Evolutionary conservation across 176 grass and related monocot species (phyloP), one percentile per base, ranked within the genome.

Genomic region (Rhynchospora tenuis): DNA sequence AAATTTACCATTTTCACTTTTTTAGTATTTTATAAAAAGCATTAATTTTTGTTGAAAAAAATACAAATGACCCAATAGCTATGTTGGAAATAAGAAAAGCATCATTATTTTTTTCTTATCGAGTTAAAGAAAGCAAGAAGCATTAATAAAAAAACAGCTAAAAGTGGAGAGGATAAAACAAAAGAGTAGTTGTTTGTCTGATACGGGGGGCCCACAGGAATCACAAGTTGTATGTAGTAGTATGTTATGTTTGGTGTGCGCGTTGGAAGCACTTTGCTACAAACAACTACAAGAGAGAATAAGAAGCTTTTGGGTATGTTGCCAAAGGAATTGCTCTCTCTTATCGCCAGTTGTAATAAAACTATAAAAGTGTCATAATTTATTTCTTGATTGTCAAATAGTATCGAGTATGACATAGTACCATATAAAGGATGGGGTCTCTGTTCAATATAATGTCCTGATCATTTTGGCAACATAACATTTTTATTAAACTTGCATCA

Each of bases 181-280:
- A 69, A n/a, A 43, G 15, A 42, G 69, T 73, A 73, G 45, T 73
- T 73, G 70, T 50, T 73, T 73, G 70, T 73, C 45, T 73, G 70
- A 73, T 15, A 2, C 26, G 43, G 0, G 68, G 68, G 42, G 42
- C 68, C 68, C 68, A 45, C 2, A 45, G 68, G 70, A 73, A 22
- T 73, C 70, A 73, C 70, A 73, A 50, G 70, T 46, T 14, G 38
- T 71, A 16, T 38, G 19, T 46, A 45, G 15, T 20, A n/a, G 9
- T 43, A 19, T 58, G 56, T 17, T 17, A 58, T 58, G 19, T 58
- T 38, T 3, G 33, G 10, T 70, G 20, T 46, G 67, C 9, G 67
- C 67, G 42, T 71, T 71, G 31, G 38, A 46, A 20, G 67, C 67
- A 71, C 38, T 44, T 65, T 10, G 12, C 29, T 65, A 26, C 8